Evolutionary conservation across 75 land plant species (phyloP), one percentile per base, ranked within the genome.

Genomic region (Cryptomeria japonica): DNA sequence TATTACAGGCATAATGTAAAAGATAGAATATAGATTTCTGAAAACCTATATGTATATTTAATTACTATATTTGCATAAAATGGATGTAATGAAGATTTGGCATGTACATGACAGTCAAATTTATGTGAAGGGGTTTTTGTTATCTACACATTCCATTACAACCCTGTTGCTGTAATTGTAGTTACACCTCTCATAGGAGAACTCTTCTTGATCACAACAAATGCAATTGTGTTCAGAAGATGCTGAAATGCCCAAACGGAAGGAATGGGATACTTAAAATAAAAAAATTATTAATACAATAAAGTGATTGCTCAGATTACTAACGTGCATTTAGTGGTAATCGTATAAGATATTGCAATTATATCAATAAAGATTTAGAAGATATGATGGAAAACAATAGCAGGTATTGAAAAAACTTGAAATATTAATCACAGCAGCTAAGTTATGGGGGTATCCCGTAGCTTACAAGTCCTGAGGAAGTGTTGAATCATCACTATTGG

Each of bases 391-490:
- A 25, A 75, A 75, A 75, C 77, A 32, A 75, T 75, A 10, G 7
- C 28, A 64, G n/a, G 70, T 8, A 75, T 14, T 34, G 16, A 75
- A 75, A 75, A 75, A 32, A 34, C 37, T 25, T 75, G 77, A 75
- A 75, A 34, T 75, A 34, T 75, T 75, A 10, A 75, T 75, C 37
- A 34, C 16, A 75, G 37, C 5, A 83, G n/a, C 38, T 41, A 25
- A 83, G 3, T 47, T 6, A 42, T 46, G 11, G 55, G 31, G 42
- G 47, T 46, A 37, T 3, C 38, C 36, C 44, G 89, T n/a, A 75
- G 75, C 99, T 90, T 90, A 98, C 99, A 98, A 92, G 86, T 98
- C 99, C 90, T 98, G 99, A 79, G 99, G 99, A 88, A 98, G 94
- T 80, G 99, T 98, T 84, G 99, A 93, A 87, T 98, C 99, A 89